These are phyloP conservation scores for Fragaria vesca DNA, from an alignment of 306 rosid genomes.

Conservation along the genomic window DNA sequence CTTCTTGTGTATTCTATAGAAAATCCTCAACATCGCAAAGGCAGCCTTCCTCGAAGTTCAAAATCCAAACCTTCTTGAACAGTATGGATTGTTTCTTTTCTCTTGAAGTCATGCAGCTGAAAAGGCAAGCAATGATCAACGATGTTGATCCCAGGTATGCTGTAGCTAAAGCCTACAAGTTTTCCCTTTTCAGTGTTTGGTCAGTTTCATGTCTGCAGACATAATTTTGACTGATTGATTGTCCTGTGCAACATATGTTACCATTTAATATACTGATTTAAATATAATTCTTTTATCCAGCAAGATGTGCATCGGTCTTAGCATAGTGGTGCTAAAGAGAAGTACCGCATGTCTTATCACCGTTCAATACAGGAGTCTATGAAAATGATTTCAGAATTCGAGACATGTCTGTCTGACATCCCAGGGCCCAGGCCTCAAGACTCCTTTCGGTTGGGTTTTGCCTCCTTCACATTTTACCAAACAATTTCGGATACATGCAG, in stretches of 20 bases:
- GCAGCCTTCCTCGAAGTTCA: slow-evolving; percentile 45
- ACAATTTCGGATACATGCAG: slow-evolving; percentile 3
- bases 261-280: not conserved
- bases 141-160: slow-evolving; percentile 55
- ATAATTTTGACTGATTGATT: not conserved
- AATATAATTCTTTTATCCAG: not conserved
- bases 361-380: slow-evolving; percentile 14
- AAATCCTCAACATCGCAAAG: slow-evolving; percentile 74
- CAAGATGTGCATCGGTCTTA: not conserved
- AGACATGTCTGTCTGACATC: not conserved
- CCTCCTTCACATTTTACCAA: slow-evolving; percentile 26
- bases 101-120: slow-evolving; percentile 28
- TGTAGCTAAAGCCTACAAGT: not conserved
- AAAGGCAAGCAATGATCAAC: slow-evolving; percentile 34
- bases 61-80: slow-evolving; percentile 48
- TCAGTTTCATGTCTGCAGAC: not conserved
- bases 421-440: slow-evolving; percentile 10
- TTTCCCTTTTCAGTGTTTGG: not conserved
- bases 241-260: not conserved
- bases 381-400: not conserved
- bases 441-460: slow-evolving; percentile 14
- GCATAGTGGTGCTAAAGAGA: not conserved
- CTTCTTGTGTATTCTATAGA: slow-evolving; percentile 90
- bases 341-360: not conserved
- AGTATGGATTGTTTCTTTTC: slow-evolving; percentile 32